Evolutionary conservation across 2,329 filamentous ascomycete genomes (phyloP).

Genomic region (Trichoderma citrinoviride): DNA sequence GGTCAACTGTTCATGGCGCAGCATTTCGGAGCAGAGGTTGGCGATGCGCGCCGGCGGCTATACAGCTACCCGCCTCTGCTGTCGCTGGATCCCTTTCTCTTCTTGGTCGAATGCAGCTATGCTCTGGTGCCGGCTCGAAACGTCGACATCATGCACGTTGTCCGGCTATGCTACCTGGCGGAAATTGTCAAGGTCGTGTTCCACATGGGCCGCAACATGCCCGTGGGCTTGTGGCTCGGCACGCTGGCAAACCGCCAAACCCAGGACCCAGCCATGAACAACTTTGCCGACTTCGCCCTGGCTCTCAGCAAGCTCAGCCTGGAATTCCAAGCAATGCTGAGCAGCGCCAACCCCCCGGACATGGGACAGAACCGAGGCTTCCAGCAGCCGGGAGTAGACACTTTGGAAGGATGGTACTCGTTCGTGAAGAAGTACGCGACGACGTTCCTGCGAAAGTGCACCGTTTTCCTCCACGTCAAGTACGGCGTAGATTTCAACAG

Average conservation of each 20-base stretch:
- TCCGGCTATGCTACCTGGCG: slow-evolving; percentile 84
- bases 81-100: slow-evolving; percentile 70
- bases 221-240: slow-evolving; percentile 48
- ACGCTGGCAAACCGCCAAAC: slow-evolving; percentile 43
- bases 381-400: slow-evolving; percentile 54
- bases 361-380: slow-evolving; percentile 49
- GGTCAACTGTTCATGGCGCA: slow-evolving; percentile 70
- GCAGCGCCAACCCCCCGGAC: slow-evolving; percentile 27
- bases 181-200: slow-evolving; percentile 82
- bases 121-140: slow-evolving; percentile 65
- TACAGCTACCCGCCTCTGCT: slow-evolving; percentile 59
- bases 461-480: slow-evolving; percentile 80
- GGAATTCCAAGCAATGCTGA: slow-evolving; percentile 38
- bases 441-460: slow-evolving; percentile 82
- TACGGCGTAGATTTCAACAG: slow-evolving; percentile 85
- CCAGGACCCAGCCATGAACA: slow-evolving; percentile 48
- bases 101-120: slow-evolving; percentile 75
- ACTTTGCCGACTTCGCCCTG: slow-evolving; percentile 56
- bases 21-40: slow-evolving; percentile 45
- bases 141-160: slow-evolving; percentile 73
- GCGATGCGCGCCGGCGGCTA: slow-evolving; percentile 41
- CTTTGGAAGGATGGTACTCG: slow-evolving; percentile 52
- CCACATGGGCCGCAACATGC: slow-evolving; percentile 55
- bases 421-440: slow-evolving; percentile 80
- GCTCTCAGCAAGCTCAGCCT: slow-evolving; percentile 46